These are phyloP conservation scores for Lasiosphaeria hispida DNA, from an alignment of 495 filamentous ascomycete genomes.

Conservation along the genomic window DNA sequence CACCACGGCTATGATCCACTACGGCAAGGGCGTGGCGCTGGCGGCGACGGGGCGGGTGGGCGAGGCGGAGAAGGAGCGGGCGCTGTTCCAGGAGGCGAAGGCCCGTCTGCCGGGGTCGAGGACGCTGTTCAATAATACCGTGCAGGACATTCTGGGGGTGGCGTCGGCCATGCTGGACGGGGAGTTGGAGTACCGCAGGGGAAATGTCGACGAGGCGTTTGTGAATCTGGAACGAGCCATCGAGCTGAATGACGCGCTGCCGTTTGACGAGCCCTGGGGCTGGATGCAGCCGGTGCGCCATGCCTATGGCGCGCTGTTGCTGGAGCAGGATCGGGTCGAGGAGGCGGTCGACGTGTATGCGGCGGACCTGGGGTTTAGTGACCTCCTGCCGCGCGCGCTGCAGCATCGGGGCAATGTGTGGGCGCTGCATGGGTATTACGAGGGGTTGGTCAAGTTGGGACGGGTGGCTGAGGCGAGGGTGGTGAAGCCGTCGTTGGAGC, in stretches of 20 bases:
- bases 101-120: constrained; percentile 50
- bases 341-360: constrained; percentile 56
- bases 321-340: constrained; percentile 58
- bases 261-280: constrained; percentile 68
- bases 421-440: constrained; percentile 64
- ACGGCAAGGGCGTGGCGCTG: constrained; percentile 61
- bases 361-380: constrained; percentile 60
- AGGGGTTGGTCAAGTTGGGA: constrained; percentile 56
- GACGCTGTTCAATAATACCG: constrained; percentile 65
- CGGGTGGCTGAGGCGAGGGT: constrained; percentile 48
- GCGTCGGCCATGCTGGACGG: constrained; percentile 65
- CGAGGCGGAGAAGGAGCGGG: constrained; percentile 46
- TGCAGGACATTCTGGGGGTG: constrained; percentile 56
- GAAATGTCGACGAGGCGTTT: constrained; percentile 55
- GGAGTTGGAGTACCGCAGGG: constrained; percentile 63
- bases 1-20: constrained; percentile 63
- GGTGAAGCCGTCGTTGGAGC: constrained; percentile 47
- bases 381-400: constrained; percentile 53
- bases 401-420: constrained; percentile 68
- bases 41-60: constrained; percentile 51
- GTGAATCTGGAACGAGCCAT: constrained; percentile 52
- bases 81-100: constrained; percentile 45
- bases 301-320: constrained; percentile 60
- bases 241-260: constrained; percentile 52
- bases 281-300: constrained; percentile 70